Conservation (phyloP, 129 eudicot genomes). For the Pittosporum tobira region DNA sequence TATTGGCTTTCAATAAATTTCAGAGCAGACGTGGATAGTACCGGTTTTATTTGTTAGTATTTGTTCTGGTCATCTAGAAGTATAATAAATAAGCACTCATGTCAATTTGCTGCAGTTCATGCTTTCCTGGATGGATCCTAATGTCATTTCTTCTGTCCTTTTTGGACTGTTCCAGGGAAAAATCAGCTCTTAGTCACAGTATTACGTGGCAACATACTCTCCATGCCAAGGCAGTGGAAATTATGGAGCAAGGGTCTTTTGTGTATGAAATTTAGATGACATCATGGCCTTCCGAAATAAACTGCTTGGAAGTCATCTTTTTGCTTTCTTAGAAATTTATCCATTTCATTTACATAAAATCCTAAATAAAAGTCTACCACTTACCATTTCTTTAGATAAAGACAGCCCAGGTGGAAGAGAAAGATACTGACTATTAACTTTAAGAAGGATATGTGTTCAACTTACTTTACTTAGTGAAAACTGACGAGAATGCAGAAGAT, state of each 20-base stretch:
- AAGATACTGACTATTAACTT: no score
- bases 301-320: no score
- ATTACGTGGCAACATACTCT: constrained; percentile 64
- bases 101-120: not conserved
- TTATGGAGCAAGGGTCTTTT: constrained; percentile 78
- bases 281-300: no score
- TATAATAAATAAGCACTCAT: not conserved
- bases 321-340: no score
- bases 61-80: not conserved
- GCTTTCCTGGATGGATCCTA: not conserved
- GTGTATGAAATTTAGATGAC: no score
- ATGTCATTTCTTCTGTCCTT: not conserved
- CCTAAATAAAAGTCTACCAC: no score
- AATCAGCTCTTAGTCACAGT: constrained; percentile 79
- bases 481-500: no score
- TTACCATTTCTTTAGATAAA: no score
- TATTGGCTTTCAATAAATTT: not conserved
- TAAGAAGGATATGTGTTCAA: no score
- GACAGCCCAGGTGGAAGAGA: no score
- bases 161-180: constrained; percentile 46
- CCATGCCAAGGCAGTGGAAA: constrained; percentile 49
- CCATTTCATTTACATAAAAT: no score
- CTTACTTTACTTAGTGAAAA: no score
- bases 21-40: not conserved
- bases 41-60: not conserved